Evolutionary conservation across 805 yeast species (phyloP).

Genomic region (Pichia phayaonensis): DNA sequence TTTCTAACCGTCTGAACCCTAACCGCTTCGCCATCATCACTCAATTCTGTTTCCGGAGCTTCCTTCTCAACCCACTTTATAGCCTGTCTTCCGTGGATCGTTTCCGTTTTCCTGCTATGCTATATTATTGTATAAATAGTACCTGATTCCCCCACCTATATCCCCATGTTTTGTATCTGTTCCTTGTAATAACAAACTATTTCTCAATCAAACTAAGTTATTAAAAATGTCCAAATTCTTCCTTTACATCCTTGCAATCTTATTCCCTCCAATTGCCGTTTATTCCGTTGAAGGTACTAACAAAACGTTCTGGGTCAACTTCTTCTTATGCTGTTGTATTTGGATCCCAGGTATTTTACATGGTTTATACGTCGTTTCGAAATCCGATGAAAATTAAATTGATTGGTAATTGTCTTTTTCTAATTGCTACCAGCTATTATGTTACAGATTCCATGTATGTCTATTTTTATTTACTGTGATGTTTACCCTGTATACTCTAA

Average conservation of each 20-base stretch:
- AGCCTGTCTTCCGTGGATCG: background rate
- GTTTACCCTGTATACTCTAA: background rate
- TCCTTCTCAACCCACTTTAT: background rate
- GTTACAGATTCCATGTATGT: background rate
- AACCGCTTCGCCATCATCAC: background rate
- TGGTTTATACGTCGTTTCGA: constrained; percentile 52
- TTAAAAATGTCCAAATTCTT: constrained; percentile 6
- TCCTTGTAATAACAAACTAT: too few species aligned
- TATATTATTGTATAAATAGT: background rate
- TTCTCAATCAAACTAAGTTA: too few species aligned
- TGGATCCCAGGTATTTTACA: constrained; percentile 79
- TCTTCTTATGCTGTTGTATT: constrained; percentile 49
- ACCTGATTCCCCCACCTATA: background rate
- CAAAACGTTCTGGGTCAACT: constrained; percentile 54
- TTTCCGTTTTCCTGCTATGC: background rate
- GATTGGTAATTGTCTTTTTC: background rate
- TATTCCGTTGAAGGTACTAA: constrained; percentile 54
- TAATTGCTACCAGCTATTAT: background rate
- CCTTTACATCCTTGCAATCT: constrained; percentile 31
- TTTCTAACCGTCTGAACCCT: too few species aligned
- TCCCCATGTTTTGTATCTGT: too few species aligned
- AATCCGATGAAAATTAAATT: constrained; percentile 3
- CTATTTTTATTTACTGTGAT: background rate
- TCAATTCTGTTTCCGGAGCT: background rate
- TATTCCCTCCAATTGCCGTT: constrained; percentile 71